These are phyloP conservation scores for Plasmodium gonderi DNA, from an alignment of 169 alveolate genomes.

Conservation along the genomic window DNA sequence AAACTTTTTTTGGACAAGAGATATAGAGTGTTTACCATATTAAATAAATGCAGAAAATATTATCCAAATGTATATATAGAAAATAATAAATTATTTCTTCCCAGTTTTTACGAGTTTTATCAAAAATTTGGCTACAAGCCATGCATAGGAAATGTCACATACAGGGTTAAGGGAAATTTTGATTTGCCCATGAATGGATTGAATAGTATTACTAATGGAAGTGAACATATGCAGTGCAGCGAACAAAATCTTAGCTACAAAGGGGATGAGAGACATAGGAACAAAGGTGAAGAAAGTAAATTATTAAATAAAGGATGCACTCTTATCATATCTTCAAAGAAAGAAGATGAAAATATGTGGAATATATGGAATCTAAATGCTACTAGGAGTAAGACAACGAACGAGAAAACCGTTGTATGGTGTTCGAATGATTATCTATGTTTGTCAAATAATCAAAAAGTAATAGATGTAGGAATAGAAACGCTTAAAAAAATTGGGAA, in stretches of 20 bases:
- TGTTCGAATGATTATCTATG: slow-evolving; percentile 91
- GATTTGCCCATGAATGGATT: not conserved
- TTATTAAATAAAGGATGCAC: too few species aligned
- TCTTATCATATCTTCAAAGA: not conserved
- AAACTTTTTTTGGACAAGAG: slow-evolving; percentile 45
- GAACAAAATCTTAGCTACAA: not conserved
- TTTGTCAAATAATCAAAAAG: slow-evolving; percentile 88
- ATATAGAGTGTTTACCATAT: slow-evolving; percentile 57
- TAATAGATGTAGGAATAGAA: slow-evolving; percentile 85
- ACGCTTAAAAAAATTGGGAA: slow-evolving; percentile 86
- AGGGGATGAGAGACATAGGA: not conserved
- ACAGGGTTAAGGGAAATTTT: not conserved
- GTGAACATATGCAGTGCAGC: not conserved
- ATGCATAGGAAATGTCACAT: slow-evolving; percentile 32
- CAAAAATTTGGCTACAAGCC: slow-evolving; percentile 54
- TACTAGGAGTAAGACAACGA: not conserved
- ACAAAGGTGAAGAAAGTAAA: too few species aligned
- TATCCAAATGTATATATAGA: slow-evolving; percentile 72
- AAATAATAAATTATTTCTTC: slow-evolving; percentile 35
- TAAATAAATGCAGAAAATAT: slow-evolving; percentile 49
- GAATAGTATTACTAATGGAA: not conserved
- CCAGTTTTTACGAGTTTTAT: slow-evolving; percentile 49
- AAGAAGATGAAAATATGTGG: not conserved
- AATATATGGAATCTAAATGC: not conserved
- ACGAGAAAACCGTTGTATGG: slow-evolving; percentile 74